Percentiles rank a stretch among this genome's conserved stretches.
Conservation (phyloP, 2,329 filamentous ascomycete species). For the Colletotrichum trifolii region DNA sequence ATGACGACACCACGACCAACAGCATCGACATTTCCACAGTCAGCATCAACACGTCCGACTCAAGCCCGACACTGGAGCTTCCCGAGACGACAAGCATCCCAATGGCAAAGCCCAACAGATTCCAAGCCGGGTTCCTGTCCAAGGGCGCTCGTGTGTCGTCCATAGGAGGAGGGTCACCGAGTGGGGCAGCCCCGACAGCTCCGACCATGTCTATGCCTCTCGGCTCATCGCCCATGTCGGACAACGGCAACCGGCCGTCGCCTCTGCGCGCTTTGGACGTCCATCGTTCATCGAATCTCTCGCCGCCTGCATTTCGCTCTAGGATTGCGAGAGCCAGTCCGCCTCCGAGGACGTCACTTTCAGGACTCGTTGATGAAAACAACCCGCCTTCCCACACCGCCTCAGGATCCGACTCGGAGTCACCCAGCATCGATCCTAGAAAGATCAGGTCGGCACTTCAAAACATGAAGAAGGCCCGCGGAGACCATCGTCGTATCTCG, state of each 20-base stretch:
- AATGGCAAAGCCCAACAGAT: slow-evolving; percentile 74
- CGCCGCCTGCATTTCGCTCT: slow-evolving; percentile 52
- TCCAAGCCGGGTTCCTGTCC: slow-evolving; percentile 89
- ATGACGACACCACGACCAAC: slow-evolving; percentile 56
- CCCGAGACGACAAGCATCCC: slow-evolving; percentile 53
- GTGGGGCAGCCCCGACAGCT: slow-evolving; percentile 64
- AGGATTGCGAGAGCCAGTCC: slow-evolving; percentile 45
- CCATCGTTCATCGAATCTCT: slow-evolving; percentile 61
- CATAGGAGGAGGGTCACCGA: slow-evolving; percentile 68
- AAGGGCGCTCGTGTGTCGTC: slow-evolving; percentile 56
- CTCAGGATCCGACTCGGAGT: slow-evolving; percentile 62
- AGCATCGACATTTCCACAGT: no score
- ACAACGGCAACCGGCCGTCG: slow-evolving; percentile 57
- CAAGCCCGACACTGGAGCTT: slow-evolving; percentile 69
- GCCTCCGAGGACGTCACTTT: slow-evolving; percentile 48
- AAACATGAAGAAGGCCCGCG: slow-evolving; percentile 59
- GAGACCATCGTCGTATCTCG: slow-evolving; percentile 51
- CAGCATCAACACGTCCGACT: slow-evolving; percentile 48
- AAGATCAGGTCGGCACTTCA: slow-evolving; percentile 68
- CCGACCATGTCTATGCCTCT: slow-evolving; percentile 68
- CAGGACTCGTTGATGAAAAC: slow-evolving; percentile 60
- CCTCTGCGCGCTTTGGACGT: slow-evolving; percentile 64
- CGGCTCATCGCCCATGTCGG: slow-evolving; percentile 61
- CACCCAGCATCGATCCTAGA: slow-evolving; percentile 60
- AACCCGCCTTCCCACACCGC: slow-evolving; percentile 54